These are phyloP conservation scores for Fraxinus anomala DNA, from an alignment of 257 asterid species.

Conservation along the genomic window DNA sequence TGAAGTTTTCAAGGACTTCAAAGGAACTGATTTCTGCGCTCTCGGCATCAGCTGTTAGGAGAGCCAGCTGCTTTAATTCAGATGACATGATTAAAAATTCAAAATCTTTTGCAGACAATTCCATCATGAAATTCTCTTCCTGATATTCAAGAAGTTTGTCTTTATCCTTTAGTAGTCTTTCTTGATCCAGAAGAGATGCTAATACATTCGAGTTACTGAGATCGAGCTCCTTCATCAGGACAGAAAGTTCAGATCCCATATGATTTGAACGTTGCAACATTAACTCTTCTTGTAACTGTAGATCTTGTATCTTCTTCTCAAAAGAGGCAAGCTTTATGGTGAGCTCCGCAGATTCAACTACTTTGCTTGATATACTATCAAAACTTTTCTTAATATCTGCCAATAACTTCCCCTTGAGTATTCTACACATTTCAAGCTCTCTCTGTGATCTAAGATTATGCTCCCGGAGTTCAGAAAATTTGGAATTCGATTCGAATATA, in stretches of 20 bases:
- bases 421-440: slow-evolving; percentile 85
- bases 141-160: slow-evolving; percentile 48
- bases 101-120: slow-evolving; percentile 59
- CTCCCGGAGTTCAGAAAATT: slow-evolving; percentile 72
- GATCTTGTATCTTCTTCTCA: slow-evolving; percentile 66
- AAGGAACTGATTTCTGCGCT: slow-evolving; percentile 27
- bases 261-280: slow-evolving; percentile 76
- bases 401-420: slow-evolving; percentile 75
- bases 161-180: slow-evolving; percentile 57
- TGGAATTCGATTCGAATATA: slow-evolving; percentile 64
- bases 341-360: slow-evolving; percentile 66
- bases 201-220: slow-evolving; percentile 51
- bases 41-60: slow-evolving; percentile 44
- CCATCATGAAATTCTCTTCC: slow-evolving; percentile 61
- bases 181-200: slow-evolving; percentile 63
- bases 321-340: slow-evolving; percentile 60
- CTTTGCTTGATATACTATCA: slow-evolving; percentile 71
- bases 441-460: slow-evolving; percentile 61
- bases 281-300: slow-evolving; percentile 75
- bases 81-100: slow-evolving; percentile 54
- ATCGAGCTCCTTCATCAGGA: slow-evolving; percentile 72
- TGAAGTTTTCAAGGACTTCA: slow-evolving; percentile 56
- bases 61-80: slow-evolving; percentile 54
- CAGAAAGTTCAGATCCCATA: slow-evolving; percentile 73
- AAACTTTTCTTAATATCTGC: slow-evolving; percentile 67